A percentile compares a stretch with the other conserved stretches of the same genome.
phyloP scores from a whole-genome alignment of 495 filamentous ascomycete genomes.

The Annulohypoxylon stygium region DNA sequence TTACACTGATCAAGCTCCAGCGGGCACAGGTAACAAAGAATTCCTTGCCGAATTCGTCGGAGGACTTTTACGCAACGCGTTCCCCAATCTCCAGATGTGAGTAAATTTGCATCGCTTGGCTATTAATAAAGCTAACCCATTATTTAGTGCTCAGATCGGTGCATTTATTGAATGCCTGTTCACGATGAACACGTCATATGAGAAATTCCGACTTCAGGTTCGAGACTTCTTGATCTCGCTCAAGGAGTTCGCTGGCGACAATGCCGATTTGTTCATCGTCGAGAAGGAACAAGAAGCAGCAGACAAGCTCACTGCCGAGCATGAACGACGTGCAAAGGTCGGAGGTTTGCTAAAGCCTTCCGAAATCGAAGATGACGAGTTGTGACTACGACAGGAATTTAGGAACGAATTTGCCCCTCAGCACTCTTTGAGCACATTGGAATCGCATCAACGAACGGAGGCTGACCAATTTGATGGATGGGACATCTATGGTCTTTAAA shows the following conservation, averaged over 20 bases:
- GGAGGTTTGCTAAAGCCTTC: constrained; percentile 92
- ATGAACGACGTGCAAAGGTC: constrained; percentile 90
- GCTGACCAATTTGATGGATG: constrained; percentile 63
- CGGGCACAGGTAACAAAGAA: constrained; percentile 86
- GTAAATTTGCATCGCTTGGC: constrained; percentile 51
- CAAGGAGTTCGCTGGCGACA: constrained; percentile 94
- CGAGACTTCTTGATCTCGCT: constrained; percentile 97
- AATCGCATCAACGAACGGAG: constrained; percentile 22
- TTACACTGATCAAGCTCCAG: constrained; percentile 82
- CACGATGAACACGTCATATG: constrained; percentile 80
- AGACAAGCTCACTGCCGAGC: constrained; percentile 82
- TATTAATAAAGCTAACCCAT: constrained; percentile 53
- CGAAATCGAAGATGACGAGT: constrained; percentile 93
- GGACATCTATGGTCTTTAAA: constrained; percentile 66
- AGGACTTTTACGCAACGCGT: constrained; percentile 87
- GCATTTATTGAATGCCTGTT: constrained; percentile 91
- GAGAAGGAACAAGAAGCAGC: constrained; percentile 88
- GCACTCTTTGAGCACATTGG: constrained; percentile 39
- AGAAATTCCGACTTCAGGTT: constrained; percentile 91
- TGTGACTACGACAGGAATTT: constrained; percentile 83
- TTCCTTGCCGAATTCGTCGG: constrained; percentile 90
- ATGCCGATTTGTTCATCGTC: constrained; percentile 93
- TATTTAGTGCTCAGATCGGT: constrained; percentile 80
- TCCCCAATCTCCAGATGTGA: constrained; percentile 92
- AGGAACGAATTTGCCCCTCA: constrained; percentile 68